Evolutionary conservation across 2,329 filamentous ascomycete genomes (phyloP), one percentile per base, ranked within the genome.

Genomic region (Penicillium sp.): DNA sequence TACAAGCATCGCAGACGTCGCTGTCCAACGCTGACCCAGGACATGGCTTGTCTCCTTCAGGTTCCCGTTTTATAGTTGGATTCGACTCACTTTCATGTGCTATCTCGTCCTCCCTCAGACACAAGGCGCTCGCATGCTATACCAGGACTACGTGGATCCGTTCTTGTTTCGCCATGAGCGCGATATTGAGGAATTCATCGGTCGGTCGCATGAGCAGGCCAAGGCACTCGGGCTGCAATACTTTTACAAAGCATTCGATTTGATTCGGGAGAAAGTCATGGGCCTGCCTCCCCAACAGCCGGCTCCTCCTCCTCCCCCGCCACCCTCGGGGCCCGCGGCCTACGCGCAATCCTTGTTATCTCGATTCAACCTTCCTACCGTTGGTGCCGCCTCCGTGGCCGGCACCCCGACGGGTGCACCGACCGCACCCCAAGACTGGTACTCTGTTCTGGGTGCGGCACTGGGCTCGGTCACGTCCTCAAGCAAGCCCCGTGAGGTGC

Each of bases 101-200:
- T 98, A 96, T 74, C 87, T 98, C 53, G 90, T 97, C 63, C 82
- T 95, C n/a, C 93, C 91, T 0, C 91, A 95, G 69, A 93, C 89
- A n/a, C 91, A 96, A 67, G 93, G 93, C 67, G 90, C 90, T 48
- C 86, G 86, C 52, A 73, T 86, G 61, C 76, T 97, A 55, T 98
- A 97, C 75, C 82, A 90, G 63, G 79, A 83, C 52, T 83, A 93
- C 68, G 77, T 97, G 51, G 85, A 95, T 68, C 91, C 91, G 0
- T 95, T 91, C 74, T 83, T 98, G 43, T 77, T 83, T 61, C 80
- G 90, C 52, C 91, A 98, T 69, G 93, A 97, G 71, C 70, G 77
- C 38, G 82, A 88, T 56, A 97, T 98, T 69, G 93, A 98, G 64
- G 82, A 88, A 52, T 85, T 95, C 64, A 96, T 97, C 67, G 84